A percentile compares a stretch with the other conserved stretches of the same genome.
Conservation (phyloP, 2,329 filamentous ascomycete species). For the Camillea tinctor region DNA sequence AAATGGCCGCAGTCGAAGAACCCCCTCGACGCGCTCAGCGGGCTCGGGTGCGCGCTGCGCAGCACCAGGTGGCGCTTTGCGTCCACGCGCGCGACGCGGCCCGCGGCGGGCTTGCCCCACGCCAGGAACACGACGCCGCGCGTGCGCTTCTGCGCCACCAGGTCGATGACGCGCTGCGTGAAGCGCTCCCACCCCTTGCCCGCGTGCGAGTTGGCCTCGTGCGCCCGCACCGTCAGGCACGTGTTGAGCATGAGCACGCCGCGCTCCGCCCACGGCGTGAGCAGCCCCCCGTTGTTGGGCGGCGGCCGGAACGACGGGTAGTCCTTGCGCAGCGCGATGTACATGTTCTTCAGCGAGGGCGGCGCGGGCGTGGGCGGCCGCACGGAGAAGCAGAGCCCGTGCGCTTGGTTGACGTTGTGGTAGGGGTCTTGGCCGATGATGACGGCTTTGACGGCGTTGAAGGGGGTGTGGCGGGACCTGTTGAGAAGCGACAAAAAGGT, state of each 20-base stretch:
- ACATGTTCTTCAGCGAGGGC: constrained; percentile 91
- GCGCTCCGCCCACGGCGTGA: constrained; percentile 91
- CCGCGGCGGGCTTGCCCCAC: constrained; percentile 84
- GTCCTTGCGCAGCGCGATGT: constrained; percentile 81
- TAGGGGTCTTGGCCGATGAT: constrained; percentile 97
- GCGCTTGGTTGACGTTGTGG: constrained; percentile 92
- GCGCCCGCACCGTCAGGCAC: constrained; percentile 86
- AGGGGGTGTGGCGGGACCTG: constrained; percentile 91
- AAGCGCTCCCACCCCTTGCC: constrained; percentile 90
- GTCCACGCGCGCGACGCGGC: constrained; percentile 74
- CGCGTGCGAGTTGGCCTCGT: constrained; percentile 82
- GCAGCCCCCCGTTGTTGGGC: constrained; percentile 73
- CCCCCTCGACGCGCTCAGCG: constrained; percentile 78
- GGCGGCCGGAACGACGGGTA: constrained; percentile 78
- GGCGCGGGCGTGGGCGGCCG: constrained; percentile 84
- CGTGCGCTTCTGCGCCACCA: constrained; percentile 73
- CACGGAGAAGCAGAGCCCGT: constrained; percentile 94
- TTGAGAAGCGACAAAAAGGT: neutral
- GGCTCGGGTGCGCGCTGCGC: constrained; percentile 86
- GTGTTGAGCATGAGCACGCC: constrained; percentile 94
- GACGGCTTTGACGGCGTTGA: constrained; percentile 85
- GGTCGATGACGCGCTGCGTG: constrained; percentile 88
- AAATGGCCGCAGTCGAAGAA: constrained; percentile 87
- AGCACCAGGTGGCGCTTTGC: constrained; percentile 75
- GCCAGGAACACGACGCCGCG: constrained; percentile 91